Conservation (phyloP, 192 early-diverging fungal species). For the Chytriomyces sp. region DNA sequence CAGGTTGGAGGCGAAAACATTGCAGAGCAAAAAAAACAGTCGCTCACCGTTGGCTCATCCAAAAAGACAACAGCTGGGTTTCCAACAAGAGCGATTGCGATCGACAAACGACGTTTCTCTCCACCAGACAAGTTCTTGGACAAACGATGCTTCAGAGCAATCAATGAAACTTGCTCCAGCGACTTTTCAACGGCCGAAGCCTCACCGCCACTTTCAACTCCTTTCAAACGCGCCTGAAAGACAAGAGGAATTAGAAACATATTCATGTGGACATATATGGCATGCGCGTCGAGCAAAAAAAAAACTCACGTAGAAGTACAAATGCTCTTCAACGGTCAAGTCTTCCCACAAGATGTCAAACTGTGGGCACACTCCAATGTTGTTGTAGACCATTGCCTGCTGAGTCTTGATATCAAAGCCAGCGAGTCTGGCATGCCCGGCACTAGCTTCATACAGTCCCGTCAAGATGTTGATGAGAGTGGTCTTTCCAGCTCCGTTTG, state of each 20-base stretch:
- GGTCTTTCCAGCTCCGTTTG: conserved; percentile 72
- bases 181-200: conserved; percentile 48
- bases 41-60: conserved; percentile 73
- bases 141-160: conserved; percentile 58
- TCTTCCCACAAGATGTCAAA: conserved; percentile 79
- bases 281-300: no score
- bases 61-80: conserved; percentile 73
- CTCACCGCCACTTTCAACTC: conserved; percentile 60
- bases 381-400: conserved; percentile 61
- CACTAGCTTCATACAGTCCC: conserved; percentile 65
- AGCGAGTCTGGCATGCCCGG: conserved; percentile 65
- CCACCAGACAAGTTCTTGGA: conserved; percentile 73
- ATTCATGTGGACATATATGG: no score
- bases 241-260: no score
- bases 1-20: neutral
- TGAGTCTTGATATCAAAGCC: conserved; percentile 64
- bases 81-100: conserved; percentile 58
- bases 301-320: conserved; percentile 71
- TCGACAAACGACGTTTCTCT: conserved; percentile 67
- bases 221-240: conserved; percentile 66
- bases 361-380: conserved; percentile 80
- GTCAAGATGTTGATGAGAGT: conserved; percentile 77
- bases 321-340: conserved; percentile 70
- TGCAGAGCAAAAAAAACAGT: no score
- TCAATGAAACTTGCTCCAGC: conserved; percentile 61